Base-by-base conservation (phyloP, 2,329 filamentous ascomycete species). In the Alternaria arbusti region DNA sequence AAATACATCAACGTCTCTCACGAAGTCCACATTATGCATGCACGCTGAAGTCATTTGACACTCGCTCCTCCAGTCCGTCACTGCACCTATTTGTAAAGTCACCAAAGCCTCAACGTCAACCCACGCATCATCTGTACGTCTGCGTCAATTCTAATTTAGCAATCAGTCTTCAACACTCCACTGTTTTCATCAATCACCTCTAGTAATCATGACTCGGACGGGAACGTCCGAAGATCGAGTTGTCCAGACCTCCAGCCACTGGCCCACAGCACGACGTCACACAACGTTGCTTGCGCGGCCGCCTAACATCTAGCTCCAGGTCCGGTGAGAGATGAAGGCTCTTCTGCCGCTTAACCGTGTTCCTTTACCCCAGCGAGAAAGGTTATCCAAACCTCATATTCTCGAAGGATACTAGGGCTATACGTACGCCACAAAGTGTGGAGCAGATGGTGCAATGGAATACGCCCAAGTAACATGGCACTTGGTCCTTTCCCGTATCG, bases 181-280 rank as follows among this genome's bases (percentile, higher is more conserved):
- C 12, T 6, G 25, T 23, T n/a, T 17, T 26, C 46, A 40, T 15
- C n/a, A 47, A 45, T 26, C 32, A 50, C 25, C 20, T 22, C 22
- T 23, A 45, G n/a, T 25, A 17, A 51, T 23, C 44, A 22, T 30
- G 17, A 30, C 11, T 57, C 46, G 52, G 45, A 6, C 45, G 45
- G 26, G 15, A 10, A 45, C 50, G 50, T 28, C 22, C 6, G 50
- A 36, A 47, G n/a, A 46, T 23, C 28, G 40, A 40, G 43, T 20
- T 15, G 28, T 49, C 50, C 45, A 52, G 60, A 43, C 32, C 22
- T 23, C 26, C 49, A 23, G 56, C 22, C 54, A 26, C 28, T 23
- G 56, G 17, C 13, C 44, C 50, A 28, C 50, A 54, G 8, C 15
- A 59, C 56, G 50, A 63, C 60, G 60, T 63, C 60, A 63, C 32